Evolutionary conservation across 2,329 filamentous ascomycete species (phyloP), one percentile per base, ranked within the genome.

Genomic region (Penicillium sp.): DNA sequence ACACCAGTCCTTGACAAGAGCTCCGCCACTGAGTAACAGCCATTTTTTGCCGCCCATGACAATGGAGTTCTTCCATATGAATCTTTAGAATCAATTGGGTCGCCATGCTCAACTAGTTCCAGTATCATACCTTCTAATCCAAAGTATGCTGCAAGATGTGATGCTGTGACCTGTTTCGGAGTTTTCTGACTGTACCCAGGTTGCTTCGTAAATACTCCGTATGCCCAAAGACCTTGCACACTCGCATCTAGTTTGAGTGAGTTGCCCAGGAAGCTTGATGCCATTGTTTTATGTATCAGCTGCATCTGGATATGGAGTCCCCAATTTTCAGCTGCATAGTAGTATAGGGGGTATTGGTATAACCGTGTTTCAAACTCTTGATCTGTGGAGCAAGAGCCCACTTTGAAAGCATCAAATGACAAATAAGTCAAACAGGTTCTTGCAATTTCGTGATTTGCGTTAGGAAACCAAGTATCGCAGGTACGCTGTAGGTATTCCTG

Each of bases 401-500:
- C 2, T 8, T 18, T n/a, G 11, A 21, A 39, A 14, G 3, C 8
- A 5, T 14, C 19, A 9, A 39, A 39, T 23, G 19, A 39, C 3
- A 39, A 8, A 11, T 39, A 39, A 14, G 18, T 23, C 3, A 23
- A 1, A 18, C 33, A 36, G 4, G 18, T 13, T 16, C 5, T 7
- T 5, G 33, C 33, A 18, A 36, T 18, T 6, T 36, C 33, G 3
- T 16, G 3, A 5, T 39, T 10, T 8, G 36, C 18, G 3, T 39
- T 3, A 19, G 29, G 53, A 43, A 70, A 59, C 45, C 56, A 56
- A 1, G 28, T 8, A 1, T 18, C 14, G 16, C 36, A 29, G 6
- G 54, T 58, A 2, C 55, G 52, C 8, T 65, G 52, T n/a, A 74
- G 62, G 48, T 72, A 74, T 52, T 71, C 65, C 26, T 72, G 65